Conservation (phyloP, 2,329 filamentous ascomycete species). For the Paracorniculantispora psalliotae region DNA sequence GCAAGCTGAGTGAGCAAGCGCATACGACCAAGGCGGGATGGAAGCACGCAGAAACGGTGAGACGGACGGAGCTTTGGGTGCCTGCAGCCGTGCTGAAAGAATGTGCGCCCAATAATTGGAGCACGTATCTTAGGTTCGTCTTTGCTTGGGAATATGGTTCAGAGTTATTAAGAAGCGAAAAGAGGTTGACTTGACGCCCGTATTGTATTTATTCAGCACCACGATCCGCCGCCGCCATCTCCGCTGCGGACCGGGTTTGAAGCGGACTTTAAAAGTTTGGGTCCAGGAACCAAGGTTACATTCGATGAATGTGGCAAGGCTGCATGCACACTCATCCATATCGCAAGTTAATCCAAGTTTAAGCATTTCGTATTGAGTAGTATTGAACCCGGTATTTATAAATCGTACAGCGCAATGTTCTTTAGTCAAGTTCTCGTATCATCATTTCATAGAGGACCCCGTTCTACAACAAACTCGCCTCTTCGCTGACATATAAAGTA, state of each 20-base stretch:
- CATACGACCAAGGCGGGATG: not conserved
- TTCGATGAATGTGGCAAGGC: no score
- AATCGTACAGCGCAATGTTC: not conserved
- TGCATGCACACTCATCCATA: no score
- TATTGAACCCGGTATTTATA: not conserved
- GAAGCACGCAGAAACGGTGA: not conserved
- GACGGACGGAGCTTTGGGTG: not conserved
- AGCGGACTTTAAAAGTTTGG: conserved; percentile 2
- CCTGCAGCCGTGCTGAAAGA: no score
- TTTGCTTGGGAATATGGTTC: no score
- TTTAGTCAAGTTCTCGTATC: not conserved
- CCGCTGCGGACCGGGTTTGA: conserved; percentile 6
- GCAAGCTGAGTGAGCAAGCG: not conserved
- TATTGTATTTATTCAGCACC: not conserved
- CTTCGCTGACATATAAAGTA: not conserved
- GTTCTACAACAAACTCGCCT: no score
- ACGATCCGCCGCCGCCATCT: not conserved
- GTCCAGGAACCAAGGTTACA: not conserved
- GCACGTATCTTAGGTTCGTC: no score
- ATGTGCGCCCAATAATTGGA: no score
- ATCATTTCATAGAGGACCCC: no score
- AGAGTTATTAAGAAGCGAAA: not conserved
- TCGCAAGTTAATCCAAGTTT: no score
- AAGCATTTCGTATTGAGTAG: no score
- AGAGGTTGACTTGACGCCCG: not conserved